These are phyloP conservation scores for Cladorrhinum sp. DNA, from an alignment of 2,329 filamentous ascomycete genomes.

Conservation along the genomic window DNA sequence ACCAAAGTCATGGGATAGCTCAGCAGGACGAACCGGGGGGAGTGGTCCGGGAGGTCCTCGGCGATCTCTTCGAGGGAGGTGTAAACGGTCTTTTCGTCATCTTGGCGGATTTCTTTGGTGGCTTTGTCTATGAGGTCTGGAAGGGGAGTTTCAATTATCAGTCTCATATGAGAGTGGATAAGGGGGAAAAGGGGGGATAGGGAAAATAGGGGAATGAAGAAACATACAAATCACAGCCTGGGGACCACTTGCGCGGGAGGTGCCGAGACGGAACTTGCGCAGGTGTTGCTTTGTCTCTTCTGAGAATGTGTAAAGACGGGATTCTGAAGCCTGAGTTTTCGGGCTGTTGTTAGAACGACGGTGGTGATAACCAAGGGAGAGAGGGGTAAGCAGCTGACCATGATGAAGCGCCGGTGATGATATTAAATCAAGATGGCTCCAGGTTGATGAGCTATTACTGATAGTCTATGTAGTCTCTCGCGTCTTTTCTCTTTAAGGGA, in stretches of 20 bases:
- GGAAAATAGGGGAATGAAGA: too few relatives aligned
- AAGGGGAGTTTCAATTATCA: neutral
- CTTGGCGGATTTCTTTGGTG: slow-evolving; percentile 83
- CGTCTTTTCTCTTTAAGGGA: neutral
- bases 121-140: slow-evolving; percentile 82
- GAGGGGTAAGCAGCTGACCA: neutral
- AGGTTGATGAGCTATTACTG: too few relatives aligned
- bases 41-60: slow-evolving; percentile 89
- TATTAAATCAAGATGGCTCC: too few relatives aligned
- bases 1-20: slow-evolving; percentile 89
- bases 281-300: slow-evolving; percentile 84
- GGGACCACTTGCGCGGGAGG: slow-evolving; percentile 78
- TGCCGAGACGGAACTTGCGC: slow-evolving; percentile 89
- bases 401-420: neutral
- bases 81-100: slow-evolving; percentile 74
- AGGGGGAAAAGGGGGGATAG: neutral
- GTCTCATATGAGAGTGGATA: neutral
- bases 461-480: neutral
- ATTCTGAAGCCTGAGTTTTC: slow-evolving; percentile 63
- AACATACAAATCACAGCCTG: slow-evolving; percentile 92
- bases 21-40: slow-evolving; percentile 83
- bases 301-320: slow-evolving; percentile 88
- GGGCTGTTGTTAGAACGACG: neutral
- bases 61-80: slow-evolving; percentile 74
- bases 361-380: neutral